Base-by-base conservation (phyloP, 2,329 filamentous ascomycete species). In the Fusarium aywerte region DNA sequence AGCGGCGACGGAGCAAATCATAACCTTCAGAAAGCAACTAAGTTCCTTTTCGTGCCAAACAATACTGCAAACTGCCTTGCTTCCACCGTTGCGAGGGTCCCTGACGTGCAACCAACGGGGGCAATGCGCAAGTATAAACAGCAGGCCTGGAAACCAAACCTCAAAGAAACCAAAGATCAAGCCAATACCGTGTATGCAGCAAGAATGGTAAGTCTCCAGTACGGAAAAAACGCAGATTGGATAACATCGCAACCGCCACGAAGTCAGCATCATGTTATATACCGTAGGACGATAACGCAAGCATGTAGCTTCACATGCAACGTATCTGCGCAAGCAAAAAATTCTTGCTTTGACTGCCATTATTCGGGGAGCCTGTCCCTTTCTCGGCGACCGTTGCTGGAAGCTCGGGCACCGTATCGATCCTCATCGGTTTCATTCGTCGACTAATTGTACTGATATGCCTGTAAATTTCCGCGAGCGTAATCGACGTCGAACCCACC, bases 1-100 rank as follows among this genome's bases (percentile, higher is more conserved):
- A 31, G 20, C 52, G 38, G 25, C 16, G 27, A 42, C 44, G 39
- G 42, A 57, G 49, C 58, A 54, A 54, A 53, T 58, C 50, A 20
- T 42, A 27, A 48, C 38, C 6, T 42, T 27, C 43, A 40, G 51
- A 43, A 54, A 51, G 27, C 49, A 56, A 49, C 42, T 45, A 52
- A 51, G 45, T 44, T 58, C 44, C 62, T 27, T 39, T 36, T 20
- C 42, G 10, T 58, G 7, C n/a, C 29, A 45, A 36, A 25, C 16
- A 32, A 33, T 51, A 42, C 33, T 32, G 31, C 60, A 58, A 42
- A 53, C 31, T 42, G 13, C 33, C 52, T 45, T 25, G 20, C 32
- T 44, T n/a, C 48, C 20, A 13, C 49, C 35, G 21, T 61, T 42
- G 36, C 56, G 47, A 36, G 42, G 44, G 45, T 53, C 45, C 39